These are phyloP conservation scores for Thraustochytrium striatum DNA, from an alignment of 352 stramenopile genomes.

Conservation along the genomic window DNA sequence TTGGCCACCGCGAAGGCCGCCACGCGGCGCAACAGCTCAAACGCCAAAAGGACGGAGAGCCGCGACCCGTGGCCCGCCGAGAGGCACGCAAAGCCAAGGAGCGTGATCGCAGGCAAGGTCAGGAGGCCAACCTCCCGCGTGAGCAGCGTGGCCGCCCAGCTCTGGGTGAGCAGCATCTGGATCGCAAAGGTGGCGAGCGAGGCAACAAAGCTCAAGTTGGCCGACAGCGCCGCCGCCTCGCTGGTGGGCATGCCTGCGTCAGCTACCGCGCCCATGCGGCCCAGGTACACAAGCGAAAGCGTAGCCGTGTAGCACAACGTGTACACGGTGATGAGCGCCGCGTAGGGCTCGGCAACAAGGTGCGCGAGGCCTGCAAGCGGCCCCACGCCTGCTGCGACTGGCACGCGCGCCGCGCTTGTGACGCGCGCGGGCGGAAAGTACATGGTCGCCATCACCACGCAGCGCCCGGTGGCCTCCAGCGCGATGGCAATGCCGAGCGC, in stretches of 20 bases:
- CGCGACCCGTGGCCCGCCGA: background rate
- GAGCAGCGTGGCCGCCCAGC: background rate
- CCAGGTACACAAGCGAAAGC: constrained; percentile 12
- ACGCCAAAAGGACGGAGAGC: background rate
- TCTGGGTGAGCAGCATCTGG: background rate
- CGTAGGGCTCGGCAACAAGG: background rate
- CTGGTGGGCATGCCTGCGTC: background rate
- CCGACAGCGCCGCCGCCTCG: background rate
- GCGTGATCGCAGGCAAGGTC: background rate
- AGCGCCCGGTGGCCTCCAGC: background rate
- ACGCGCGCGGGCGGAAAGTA: too few relatives aligned
- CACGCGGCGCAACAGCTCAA: constrained; percentile 21
- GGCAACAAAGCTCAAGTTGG: background rate
- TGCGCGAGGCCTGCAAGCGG: background rate
- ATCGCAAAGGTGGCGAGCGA: background rate
- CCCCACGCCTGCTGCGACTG: too few relatives aligned
- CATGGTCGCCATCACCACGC: background rate
- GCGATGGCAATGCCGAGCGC: background rate
- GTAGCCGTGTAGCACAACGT: constrained; percentile 29
- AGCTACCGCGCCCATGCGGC: background rate
- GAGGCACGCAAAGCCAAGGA: background rate
- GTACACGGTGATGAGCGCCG: background rate
- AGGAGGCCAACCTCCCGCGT: background rate
- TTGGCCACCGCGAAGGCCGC: constrained; percentile 14
- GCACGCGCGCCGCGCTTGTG: too few relatives aligned